These are phyloP conservation scores for Chamaecyparis obtusa DNA, from an alignment of 75 land plant genomes.

Conservation along the genomic window DNA sequence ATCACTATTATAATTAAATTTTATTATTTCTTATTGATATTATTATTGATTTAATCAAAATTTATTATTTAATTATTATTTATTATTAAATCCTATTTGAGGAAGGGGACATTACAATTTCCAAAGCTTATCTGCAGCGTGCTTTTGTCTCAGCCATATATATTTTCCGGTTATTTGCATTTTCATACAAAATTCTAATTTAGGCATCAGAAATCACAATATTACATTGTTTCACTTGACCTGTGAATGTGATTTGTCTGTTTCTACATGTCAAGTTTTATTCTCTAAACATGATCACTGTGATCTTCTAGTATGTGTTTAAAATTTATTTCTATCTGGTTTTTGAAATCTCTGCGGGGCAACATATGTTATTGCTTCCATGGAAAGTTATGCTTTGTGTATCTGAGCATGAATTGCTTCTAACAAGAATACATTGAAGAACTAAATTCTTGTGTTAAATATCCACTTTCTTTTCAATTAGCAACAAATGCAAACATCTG, in stretches of 20 bases:
- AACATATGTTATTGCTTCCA: background rate
- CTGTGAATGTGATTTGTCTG: background rate
- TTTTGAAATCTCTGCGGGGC: background rate
- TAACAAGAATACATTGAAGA: background rate
- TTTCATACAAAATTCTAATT: background rate
- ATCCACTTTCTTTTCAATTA: background rate
- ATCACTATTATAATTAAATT: too few relatives aligned
- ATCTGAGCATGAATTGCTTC: background rate
- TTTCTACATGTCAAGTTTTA: background rate
- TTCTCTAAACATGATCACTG: background rate
- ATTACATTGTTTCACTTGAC: background rate
- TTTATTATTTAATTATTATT: too few relatives aligned
- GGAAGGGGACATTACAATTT: too few relatives aligned
- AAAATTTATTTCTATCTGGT: background rate
- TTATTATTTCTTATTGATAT: too few relatives aligned
- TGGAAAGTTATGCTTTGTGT: background rate
- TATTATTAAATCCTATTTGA: too few relatives aligned
- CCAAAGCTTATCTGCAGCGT: background rate
- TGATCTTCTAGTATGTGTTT: background rate
- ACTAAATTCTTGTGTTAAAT: constrained; percentile 1
- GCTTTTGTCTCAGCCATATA: background rate
- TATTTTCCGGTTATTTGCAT: background rate
- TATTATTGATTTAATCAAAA: too few relatives aligned
- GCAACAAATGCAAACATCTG: background rate
- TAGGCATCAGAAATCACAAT: background rate